Conservation (phyloP, 129 eudicot species). For the Tanacetum coccineum region DNA sequence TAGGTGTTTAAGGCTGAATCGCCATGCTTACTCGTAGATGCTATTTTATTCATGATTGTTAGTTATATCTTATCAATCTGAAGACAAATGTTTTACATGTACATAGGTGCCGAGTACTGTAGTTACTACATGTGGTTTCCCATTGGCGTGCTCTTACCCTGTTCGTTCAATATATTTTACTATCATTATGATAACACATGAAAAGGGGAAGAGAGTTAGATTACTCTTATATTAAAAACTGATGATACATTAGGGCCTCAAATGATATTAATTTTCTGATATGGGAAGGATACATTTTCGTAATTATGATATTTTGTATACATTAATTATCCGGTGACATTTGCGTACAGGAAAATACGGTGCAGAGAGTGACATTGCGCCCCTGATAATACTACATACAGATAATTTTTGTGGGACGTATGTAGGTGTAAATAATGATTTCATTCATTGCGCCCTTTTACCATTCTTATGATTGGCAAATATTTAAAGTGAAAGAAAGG, state of each 20-base stretch:
- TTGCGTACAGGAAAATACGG: too few species aligned
- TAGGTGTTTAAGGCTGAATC: not conserved
- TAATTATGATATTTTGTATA: too few species aligned
- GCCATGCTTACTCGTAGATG: not conserved
- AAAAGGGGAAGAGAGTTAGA: not conserved
- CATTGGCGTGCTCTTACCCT: not conserved
- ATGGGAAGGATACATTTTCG: too few species aligned
- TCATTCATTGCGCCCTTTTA: conserved; percentile 1
- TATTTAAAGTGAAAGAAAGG: not conserved
- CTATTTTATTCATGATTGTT: not conserved
- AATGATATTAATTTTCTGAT: too few species aligned
- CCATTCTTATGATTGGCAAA: not conserved
- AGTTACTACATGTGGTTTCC: not conserved
- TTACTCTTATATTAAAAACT: not conserved
- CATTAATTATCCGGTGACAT: too few species aligned
- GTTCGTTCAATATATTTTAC: not conserved
- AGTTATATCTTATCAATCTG: not conserved
- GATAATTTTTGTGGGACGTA: too few species aligned
- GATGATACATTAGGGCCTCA: not conserved
- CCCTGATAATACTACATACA: too few species aligned
- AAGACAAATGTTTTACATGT: too few species aligned
- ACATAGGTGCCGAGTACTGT: not conserved
- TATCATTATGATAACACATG: not conserved
- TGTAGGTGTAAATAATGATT: not conserved
- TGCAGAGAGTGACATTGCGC: too few species aligned